These are phyloP conservation scores for Xerocomus minutiporus DNA, from an alignment of 1,284 basidiomycete species.

Conservation along the genomic window DNA sequence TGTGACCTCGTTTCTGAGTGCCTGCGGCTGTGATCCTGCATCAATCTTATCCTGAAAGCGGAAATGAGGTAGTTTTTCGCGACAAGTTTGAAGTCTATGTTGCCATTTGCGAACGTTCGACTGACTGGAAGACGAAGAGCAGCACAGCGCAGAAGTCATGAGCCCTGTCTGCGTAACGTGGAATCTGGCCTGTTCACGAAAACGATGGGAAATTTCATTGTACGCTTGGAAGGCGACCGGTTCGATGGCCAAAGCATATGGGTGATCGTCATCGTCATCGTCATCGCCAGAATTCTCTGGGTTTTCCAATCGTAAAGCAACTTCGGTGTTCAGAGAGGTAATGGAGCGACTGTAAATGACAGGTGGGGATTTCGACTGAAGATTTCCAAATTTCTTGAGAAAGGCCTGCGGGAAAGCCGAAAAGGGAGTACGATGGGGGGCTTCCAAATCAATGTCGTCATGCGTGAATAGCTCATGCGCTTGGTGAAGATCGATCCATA, in stretches of 20 bases:
- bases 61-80: neutral
- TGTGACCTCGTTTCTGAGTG: neutral
- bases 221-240: neutral
- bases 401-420: neutral
- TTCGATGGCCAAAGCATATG: neutral
- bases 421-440: neutral
- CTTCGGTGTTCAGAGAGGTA: neutral
- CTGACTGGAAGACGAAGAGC: neutral
- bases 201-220: slow-evolving; percentile 2
- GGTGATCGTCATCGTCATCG: neutral
- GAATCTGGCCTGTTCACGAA: slow-evolving; percentile 1
- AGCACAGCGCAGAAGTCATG: neutral
- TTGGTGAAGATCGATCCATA: neutral
- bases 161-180: slow-evolving; percentile 5
- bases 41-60: neutral
- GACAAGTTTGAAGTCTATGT: neutral
- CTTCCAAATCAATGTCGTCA: neutral
- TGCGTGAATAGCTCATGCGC: neutral
- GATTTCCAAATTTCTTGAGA: neutral
- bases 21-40: neutral
- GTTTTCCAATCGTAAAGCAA: too few relatives aligned
- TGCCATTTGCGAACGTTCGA: neutral
- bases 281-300: neutral
- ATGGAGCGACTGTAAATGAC: neutral
- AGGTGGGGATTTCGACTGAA: neutral